Evolutionary conservation across 1,139 yeast genomes (phyloP).

Genomic region (Martiniozyma asiatica): DNA sequence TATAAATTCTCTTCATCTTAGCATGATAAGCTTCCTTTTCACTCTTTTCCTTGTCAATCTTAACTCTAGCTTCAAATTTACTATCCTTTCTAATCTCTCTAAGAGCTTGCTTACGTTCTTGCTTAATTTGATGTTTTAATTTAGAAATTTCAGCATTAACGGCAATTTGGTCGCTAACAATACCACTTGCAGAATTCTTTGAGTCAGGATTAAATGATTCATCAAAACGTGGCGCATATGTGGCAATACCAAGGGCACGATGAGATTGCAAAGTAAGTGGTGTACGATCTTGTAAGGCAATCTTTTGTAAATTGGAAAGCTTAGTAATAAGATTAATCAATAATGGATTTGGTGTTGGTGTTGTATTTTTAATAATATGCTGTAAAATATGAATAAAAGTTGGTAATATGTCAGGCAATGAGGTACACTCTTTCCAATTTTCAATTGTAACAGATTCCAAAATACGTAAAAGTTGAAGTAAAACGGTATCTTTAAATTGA

Average conservation of each 20-base stretch:
- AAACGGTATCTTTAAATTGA: slow-evolving; percentile 2
- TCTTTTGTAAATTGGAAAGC: slow-evolving; percentile 37
- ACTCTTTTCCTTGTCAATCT: slow-evolving; percentile 63
- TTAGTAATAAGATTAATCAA: slow-evolving; percentile 25
- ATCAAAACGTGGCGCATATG: slow-evolving; percentile 85
- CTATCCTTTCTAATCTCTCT: slow-evolving; percentile 87
- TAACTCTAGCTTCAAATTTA: slow-evolving; percentile 77
- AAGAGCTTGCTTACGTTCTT: slow-evolving; percentile 79
- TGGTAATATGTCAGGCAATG: slow-evolving; percentile 45
- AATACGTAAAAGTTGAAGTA: slow-evolving; percentile 5
- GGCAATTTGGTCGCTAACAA: slow-evolving; percentile 69
- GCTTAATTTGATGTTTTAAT: slow-evolving; percentile 75
- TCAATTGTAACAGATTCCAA: slow-evolving; percentile 9
- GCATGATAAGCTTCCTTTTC: slow-evolving; percentile 73
- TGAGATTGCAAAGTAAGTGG: slow-evolving; percentile 86
- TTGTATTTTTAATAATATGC: slow-evolving; percentile 29
- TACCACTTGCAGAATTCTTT: slow-evolving; percentile 27
- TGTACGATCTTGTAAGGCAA: slow-evolving; percentile 39
- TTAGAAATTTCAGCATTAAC: slow-evolving; percentile 75
- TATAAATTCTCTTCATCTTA: slow-evolving; percentile 79
- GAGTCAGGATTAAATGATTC: slow-evolving; percentile 93
- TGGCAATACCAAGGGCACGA: slow-evolving; percentile 72
- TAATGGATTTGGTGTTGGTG: slow-evolving; percentile 16
- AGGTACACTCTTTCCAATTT: slow-evolving; percentile 55
- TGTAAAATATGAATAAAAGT: slow-evolving; percentile 29